Conservation (phyloP, 495 filamentous ascomycete species). For the Podospora didyma region DNA sequence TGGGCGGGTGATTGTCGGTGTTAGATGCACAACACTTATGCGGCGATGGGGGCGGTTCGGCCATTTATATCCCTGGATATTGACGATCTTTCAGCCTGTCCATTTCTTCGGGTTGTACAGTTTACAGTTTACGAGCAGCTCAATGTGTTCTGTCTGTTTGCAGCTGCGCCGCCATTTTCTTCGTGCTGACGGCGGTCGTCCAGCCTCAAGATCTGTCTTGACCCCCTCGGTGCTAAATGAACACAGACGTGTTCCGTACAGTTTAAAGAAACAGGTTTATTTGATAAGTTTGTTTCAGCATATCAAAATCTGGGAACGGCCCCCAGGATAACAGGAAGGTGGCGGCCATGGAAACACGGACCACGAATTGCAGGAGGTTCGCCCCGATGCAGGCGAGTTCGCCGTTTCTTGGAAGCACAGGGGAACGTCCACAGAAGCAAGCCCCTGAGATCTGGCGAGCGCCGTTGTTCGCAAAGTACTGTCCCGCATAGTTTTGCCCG, state of each 20-base stretch:
- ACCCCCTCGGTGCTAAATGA: too few relatives aligned
- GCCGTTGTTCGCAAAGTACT: conserved; percentile 3
- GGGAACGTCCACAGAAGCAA: neutral
- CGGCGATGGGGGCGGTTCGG: neutral
- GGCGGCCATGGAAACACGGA: neutral
- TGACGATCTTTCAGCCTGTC: too few relatives aligned
- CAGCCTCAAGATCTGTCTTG: too few relatives aligned
- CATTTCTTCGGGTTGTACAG: too few relatives aligned
- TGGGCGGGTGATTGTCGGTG: too few relatives aligned
- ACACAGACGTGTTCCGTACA: too few relatives aligned
- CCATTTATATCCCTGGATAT: neutral
- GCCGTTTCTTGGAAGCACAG: neutral
- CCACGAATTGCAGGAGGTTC: neutral
- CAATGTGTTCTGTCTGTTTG: too few relatives aligned
- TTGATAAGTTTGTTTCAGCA: neutral
- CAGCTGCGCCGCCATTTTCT: too few relatives aligned
- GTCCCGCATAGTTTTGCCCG: conserved; percentile 3
- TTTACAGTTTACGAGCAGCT: too few relatives aligned
- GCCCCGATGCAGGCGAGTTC: neutral
- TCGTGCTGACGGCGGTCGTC: too few relatives aligned
- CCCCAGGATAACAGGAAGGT: neutral
- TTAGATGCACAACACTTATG: too few relatives aligned
- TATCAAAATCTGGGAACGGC: neutral
- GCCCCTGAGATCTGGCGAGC: neutral
- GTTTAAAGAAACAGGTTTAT: too few relatives aligned